These are phyloP conservation scores for Ashbya aceris DNA, from an alignment of 1,139 yeast species.

Conservation along the genomic window DNA sequence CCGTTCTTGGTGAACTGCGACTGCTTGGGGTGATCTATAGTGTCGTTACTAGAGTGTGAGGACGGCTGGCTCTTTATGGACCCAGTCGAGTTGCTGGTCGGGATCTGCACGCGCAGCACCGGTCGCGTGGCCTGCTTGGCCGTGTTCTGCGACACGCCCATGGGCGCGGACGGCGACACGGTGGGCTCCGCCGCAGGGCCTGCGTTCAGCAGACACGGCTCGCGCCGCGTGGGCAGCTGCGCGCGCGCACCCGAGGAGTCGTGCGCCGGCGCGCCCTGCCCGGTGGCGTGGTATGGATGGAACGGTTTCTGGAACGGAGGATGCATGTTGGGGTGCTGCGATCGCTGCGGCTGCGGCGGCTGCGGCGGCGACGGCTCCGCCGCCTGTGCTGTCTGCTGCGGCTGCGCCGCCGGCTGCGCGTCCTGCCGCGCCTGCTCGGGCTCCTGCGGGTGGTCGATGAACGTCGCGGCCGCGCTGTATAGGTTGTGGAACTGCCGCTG, in stretches of 20 bases:
- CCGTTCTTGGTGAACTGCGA: slow-evolving; percentile 7
- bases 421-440: slow-evolving; percentile 1
- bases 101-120: slow-evolving; percentile 21
- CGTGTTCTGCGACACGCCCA: not conserved
- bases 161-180: not conserved
- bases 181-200: not conserved
- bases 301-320: slow-evolving; percentile 3
- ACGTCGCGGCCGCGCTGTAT: slow-evolving; percentile 8
- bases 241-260: not conserved
- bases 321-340: not conserved
- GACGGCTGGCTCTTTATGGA: slow-evolving; percentile 13
- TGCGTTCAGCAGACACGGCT: not conserved
- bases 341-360: not conserved
- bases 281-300: not conserved
- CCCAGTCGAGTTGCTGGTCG: slow-evolving; percentile 12
- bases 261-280: not conserved
- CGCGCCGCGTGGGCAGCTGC: not conserved
- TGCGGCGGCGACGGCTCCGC: not conserved
- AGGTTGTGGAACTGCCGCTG: slow-evolving; percentile 20
- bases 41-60: slow-evolving; percentile 8
- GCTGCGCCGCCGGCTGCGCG: not conserved
- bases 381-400: not conserved
- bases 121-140: slow-evolving; percentile 12
- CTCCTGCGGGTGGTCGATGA: slow-evolving; percentile 1
- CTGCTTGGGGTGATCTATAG: slow-evolving; percentile 3